Evolutionary conservation across 2,329 filamentous ascomycete species (phyloP), one percentile per base, ranked within the genome.

Genomic region (Stachybotrys elegans): DNA sequence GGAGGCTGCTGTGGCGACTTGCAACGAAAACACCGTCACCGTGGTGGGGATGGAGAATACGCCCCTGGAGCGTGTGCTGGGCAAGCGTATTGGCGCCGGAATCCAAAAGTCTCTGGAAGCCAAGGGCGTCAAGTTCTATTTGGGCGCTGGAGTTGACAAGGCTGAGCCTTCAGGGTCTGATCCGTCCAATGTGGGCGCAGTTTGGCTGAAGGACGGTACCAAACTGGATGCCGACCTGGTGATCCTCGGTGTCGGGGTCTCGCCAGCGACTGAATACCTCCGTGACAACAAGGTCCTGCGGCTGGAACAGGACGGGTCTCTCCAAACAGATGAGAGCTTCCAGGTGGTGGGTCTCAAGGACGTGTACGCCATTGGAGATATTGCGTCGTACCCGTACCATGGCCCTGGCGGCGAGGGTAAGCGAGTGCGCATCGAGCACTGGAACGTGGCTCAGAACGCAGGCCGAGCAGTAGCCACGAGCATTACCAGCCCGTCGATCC

Each of bases 371-470:
- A 81, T 98, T 48, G 92, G 92, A 42, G 93, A 98, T 62, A 97
- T 98, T 49, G 91, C 93, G 12, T 91, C 87, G 0, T 96, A 89
- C 65, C 93, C 93, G 0, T 98, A 98, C 71, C 78, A 88, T 62
- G 93, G 93, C 2, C 93, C 93, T 0, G 90, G 88, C 20, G 85
- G 88, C 21, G 76, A 85, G 14, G 88, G 87, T 49, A 75, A 75
- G 36, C 75, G 77, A 16, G 80, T 86, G 1, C 84, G 93, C 50
- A 96, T 97, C 59, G 93, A 98, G 73, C 93, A 98, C 64, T 98
- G 93, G 93, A 92, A 96, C 66, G 93, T 98, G 3, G 93, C 93
- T 5, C 93, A 97, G 60, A 96, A 97, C 58, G 76, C 88, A 2
- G 93, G 93, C 3, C 86, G 92, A 35, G 76, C 78, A 20, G 92